Base-by-base conservation (phyloP, 2,329 filamentous ascomycete genomes). In the Fusarium chaquense region DNA sequence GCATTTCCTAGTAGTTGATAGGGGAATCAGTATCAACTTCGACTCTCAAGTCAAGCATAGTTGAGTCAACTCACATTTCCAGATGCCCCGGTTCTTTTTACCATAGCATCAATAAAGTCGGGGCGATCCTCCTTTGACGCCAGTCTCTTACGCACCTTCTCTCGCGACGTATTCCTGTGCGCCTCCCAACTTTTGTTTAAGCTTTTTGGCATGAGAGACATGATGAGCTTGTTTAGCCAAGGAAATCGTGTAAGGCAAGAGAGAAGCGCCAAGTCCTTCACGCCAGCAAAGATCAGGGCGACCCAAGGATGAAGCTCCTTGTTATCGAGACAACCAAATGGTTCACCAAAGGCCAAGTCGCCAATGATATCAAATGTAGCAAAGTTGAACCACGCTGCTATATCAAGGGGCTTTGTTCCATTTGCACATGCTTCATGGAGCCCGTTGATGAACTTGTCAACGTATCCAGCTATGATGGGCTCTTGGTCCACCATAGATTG, bases 381-480 rank as follows among this genome's bases (percentile, higher is more conserved):
- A 4, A 32, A 66, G n/a, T 66, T 66, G 38, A 58, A 66, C 62
- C 62, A 65, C 10, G 49, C n/a, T 2, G 62, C 58, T 46, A 66
- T 58, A 28, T 66, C 49, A n/a, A 66, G 26, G 1, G 41, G 44
- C 6, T 55, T 58, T 22, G 58, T 49, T 10, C 60, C 64, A n/a
- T 60, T 33, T 16, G 46, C 60, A n/a, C 43, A 67, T 46, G n/a
- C 43, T 15, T 50, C 38, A 38, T 4, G 35, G 4, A 63, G 35
- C 1, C 54, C 54, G 3, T 22, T 32, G 33, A 66, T 58, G 5
- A 66, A 54, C 47, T 51, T 41, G 28, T 63, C 20, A 24, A 63
- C 50, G 20, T 66, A 66, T 15, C 30, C 33, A 20, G 50, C 22
- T 11, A 66, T 62, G 2, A 66, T 54, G 3, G 62, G 62, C 16